Evolutionary conservation across 495 filamentous ascomycete genomes (phyloP).

Genomic region (Articulospora tetracladia): DNA sequence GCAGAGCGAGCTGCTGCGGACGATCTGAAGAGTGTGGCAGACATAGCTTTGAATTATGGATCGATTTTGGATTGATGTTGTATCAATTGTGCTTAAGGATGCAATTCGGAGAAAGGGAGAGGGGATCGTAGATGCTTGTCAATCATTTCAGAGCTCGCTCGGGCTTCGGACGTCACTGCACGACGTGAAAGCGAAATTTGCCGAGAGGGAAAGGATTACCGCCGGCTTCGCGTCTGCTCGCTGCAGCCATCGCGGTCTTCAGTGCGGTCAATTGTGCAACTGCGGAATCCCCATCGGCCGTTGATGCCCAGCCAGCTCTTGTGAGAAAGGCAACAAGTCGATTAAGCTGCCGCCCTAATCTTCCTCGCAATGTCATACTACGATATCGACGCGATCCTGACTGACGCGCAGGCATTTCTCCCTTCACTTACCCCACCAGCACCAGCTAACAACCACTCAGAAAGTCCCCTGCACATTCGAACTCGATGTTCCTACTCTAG

Average conservation of each 20-base stretch:
- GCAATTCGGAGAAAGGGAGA: conserved; percentile 3
- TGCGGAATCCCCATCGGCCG: too few species aligned
- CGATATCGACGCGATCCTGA: conserved; percentile 89
- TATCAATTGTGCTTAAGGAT: conserved; percentile 3
- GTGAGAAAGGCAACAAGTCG: not conserved
- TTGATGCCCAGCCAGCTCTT: not conserved
- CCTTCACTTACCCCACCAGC: conserved; percentile 4
- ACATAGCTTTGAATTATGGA: conserved; percentile 34
- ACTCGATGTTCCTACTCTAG: conserved; percentile 79
- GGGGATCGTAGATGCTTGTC: not conserved
- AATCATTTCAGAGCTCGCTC: conserved; percentile 9
- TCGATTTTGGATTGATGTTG: not conserved
- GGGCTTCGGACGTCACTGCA: conserved; percentile 14
- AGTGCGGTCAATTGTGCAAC: not conserved
- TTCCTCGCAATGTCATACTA: conserved; percentile 74
- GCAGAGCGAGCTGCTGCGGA: conserved; percentile 32
- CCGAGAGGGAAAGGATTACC: conserved; percentile 17
- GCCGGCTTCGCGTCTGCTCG: not conserved
- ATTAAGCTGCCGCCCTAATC: not conserved
- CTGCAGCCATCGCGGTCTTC: not conserved
- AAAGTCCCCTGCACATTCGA: conserved; percentile 96
- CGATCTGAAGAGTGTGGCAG: conserved; percentile 49
- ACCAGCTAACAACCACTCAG: conserved; percentile 36
- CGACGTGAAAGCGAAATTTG: not conserved
- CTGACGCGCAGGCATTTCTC: conserved; percentile 72